Conservation (phyloP, 2,329 filamentous ascomycete species). For the Anthostomella pinea region DNA sequence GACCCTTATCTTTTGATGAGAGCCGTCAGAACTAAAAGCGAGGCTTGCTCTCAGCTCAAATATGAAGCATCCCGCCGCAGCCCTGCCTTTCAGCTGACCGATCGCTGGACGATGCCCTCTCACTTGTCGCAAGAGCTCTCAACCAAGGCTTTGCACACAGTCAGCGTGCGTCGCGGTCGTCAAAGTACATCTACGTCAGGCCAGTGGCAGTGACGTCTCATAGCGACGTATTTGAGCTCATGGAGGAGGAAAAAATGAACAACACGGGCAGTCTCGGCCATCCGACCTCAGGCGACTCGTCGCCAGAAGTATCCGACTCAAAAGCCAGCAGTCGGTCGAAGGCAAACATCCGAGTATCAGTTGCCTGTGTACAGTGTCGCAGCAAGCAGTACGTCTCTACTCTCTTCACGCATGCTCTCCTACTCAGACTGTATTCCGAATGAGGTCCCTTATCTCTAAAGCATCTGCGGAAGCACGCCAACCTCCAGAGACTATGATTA, state of each 20-base stretch:
- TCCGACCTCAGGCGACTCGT: conserved; percentile 21
- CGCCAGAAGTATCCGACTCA: conserved; percentile 23
- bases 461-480: not conserved
- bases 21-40: conserved; percentile 23
- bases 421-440: no score
- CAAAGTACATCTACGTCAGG: not conserved
- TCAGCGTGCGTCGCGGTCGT: conserved; percentile 4
- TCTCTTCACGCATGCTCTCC: no score
- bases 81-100: conserved; percentile 12
- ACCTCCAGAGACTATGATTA: not conserved
- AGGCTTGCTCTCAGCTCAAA: conserved; percentile 16
- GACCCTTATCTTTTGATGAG: no score
- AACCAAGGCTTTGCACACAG: conserved; percentile 7
- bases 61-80: conserved; percentile 18
- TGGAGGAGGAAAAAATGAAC: conserved; percentile 20
- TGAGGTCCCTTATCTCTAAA: not conserved
- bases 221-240: no score
- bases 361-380: conserved; percentile 47
- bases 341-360: conserved; percentile 39
- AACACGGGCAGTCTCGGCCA: conserved; percentile 15
- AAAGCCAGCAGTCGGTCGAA: conserved; percentile 28
- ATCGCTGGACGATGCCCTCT: conserved; percentile 1
- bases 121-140: not conserved
- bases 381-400: conserved; percentile 40
- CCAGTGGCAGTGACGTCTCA: conserved; percentile 5